Base-by-base conservation (phyloP, 352 stramenopile genomes). In the Phytophthora europaea region DNA sequence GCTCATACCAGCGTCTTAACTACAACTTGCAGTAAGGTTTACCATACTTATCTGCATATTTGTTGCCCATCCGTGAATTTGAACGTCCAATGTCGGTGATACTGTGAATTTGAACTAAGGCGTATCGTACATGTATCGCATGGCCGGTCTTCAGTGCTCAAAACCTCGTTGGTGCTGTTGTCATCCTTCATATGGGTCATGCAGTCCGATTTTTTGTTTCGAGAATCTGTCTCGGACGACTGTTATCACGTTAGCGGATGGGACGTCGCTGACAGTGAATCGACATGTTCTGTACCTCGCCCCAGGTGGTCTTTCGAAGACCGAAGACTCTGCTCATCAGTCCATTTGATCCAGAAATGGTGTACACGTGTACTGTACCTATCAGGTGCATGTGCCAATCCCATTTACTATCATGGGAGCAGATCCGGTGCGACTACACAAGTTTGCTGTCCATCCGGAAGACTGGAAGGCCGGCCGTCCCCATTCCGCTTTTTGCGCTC, bases 1-100 rank as follows among this genome's bases (percentile, higher is more conserved):
- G 36, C 38, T 45, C 38, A 45, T 51, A 15, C 6, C 60, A 47
- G 61, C 51, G 38, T 68, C 51, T 47, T 23, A 50, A 23, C 43
- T 51, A 51, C 43, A 51, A 51, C 16, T 51, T 51, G n/a, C 43
- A n/a, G 38, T 45, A n/a, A 45, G 18, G 38, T 45, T 31, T 6
- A 31, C 4, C 26, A 6, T 31, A 45, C 13, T n/a, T 6, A 10
- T 40, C 7, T 13, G 34, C 34, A 40, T 40, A 7, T 20, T 47
- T 47, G 38, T 47, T 47, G 15, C 38, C 38, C 15, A 47, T 47
- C 38, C 15, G 38, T 47, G 38, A 47, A 47, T 10, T 10, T n/a
- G 12, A 31, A 31, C 6, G 4, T 31, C 28, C 28, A 31, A 7
- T 31, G 28, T 31, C 28, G 28, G 28, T 31, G 4, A 31, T 31